phyloP scores from a whole-genome alignment of 2,329 filamentous ascomycete genomes.

The Zymoseptoria crescenta region DNA sequence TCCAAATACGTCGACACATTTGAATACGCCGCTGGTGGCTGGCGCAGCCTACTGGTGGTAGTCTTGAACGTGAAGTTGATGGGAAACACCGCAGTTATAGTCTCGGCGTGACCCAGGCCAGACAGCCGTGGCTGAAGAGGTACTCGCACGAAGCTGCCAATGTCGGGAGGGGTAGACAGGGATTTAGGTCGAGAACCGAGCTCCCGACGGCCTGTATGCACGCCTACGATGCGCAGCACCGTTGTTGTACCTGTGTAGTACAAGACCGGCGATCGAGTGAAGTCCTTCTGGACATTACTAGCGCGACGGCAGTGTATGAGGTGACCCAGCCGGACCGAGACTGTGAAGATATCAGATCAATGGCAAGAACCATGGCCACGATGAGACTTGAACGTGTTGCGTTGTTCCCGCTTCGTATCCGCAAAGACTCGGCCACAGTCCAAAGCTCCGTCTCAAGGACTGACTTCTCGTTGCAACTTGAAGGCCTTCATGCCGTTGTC shows the following conservation, averaged over 20 bases:
- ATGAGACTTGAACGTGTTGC: not conserved
- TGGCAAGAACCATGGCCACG: not conserved
- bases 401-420: not conserved
- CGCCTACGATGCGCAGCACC: no score
- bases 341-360: not conserved
- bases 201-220: not conserved
- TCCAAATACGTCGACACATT: not conserved
- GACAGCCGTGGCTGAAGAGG: no score
- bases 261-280: not conserved
- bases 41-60: no score
- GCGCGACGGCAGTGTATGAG: not conserved
- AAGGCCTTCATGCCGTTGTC: slow-evolving; percentile 14
- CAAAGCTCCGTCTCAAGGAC: not conserved
- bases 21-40: no score
- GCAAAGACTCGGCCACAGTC: not conserved
- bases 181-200: not conserved
- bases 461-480: slow-evolving; percentile 19
- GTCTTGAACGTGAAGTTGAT: no score
- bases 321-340: not conserved
- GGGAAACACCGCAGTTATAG: no score
- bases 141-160: no score
- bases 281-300: not conserved
- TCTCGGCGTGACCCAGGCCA: no score
- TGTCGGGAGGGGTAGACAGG: not conserved
- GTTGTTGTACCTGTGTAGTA: no score